Conservation (phyloP, 139 green algal genomes). For the Asterochloris erici region DNA sequence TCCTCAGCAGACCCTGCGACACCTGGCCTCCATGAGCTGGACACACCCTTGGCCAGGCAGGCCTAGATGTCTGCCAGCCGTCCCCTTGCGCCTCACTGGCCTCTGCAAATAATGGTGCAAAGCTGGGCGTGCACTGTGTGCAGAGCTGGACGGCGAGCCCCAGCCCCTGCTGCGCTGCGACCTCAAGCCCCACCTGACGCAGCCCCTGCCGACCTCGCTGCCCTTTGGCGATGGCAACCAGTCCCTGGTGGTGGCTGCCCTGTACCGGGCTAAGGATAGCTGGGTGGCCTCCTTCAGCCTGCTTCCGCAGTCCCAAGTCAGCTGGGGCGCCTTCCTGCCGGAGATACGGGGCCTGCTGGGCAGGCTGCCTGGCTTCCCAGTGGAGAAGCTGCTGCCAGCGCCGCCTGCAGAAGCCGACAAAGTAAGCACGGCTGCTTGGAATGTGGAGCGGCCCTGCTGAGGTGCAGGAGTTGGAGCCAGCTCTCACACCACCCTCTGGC, state of each 20-base stretch:
- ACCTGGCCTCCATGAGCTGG: too few relatives aligned
- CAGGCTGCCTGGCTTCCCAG: constrained; percentile 17
- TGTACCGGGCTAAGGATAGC: constrained; percentile 8
- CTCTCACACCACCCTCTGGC: too few relatives aligned
- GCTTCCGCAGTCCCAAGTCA: constrained; percentile 10
- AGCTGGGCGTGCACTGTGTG: neutral
- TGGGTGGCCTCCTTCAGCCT: constrained; percentile 17
- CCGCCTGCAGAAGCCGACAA: constrained; percentile 1
- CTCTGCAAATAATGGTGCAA: neutral
- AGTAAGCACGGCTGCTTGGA: neutral
- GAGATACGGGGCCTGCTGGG: neutral
- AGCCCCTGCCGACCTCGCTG: neutral
- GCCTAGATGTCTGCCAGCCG: neutral
- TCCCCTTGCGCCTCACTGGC: neutral
- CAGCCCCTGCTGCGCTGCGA: constrained; percentile 1
- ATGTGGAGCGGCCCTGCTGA: too few relatives aligned
- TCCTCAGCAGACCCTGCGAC: too few relatives aligned
- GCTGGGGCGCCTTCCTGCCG: constrained; percentile 16
- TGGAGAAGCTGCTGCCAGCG: constrained; percentile 12
- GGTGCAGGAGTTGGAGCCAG: too few relatives aligned
- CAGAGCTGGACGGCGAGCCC: neutral
- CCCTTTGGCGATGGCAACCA: neutral
- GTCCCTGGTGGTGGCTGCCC: constrained; percentile 7
- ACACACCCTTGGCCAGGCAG: neutral
- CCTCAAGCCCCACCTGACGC: neutral